Base-by-base conservation (phyloP, 2,329 filamentous ascomycete species). In the Ophiocordyceps camponoti-floridani region DNA sequence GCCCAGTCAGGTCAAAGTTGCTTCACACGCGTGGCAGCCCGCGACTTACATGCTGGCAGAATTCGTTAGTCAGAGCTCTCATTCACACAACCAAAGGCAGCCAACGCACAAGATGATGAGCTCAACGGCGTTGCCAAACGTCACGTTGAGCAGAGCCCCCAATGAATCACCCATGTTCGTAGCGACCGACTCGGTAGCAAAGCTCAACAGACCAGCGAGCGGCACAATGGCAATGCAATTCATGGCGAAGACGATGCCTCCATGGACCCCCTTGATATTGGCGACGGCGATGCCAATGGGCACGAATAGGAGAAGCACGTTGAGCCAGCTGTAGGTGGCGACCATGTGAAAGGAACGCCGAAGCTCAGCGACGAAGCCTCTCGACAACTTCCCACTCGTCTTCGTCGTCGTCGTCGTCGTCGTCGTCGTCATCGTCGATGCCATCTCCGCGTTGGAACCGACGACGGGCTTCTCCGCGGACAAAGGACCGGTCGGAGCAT, bases 81-180 rank as follows among this genome's bases (percentile, higher is more conserved):
- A 11, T 16, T 14, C 8, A 18, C 4, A 35, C 4, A 2, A 42
- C 11, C 3, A n/a, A 13, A 13, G 16, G 14, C 3, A 9, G 27
- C 27, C 2, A 19, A 40, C 67, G 58, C 59, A 73, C 68, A 84
- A 86, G 50, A 87, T 84, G 56, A 87, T 86, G 56, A 87, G 62
- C 60, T 87, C 82, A 23, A 86, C 82, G 19, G 82, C 79, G 58
- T 87, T 86, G 52, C 82, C 81, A 64, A 85, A 84, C 9, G 81
- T 84, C 48, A 85, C 77, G 54, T 85, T 86, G 57, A 85, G 71
- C 53, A 86, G 61, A 31, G 82, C 81, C 45, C 81, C 81, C 41
- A 84, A 65, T 4, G 79, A 79, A 56, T 86, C 82, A 44, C 82
- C 82, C 62, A 87, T 70, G 52, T 77, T 75, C 50, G 71, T 72